phyloP scores from a whole-genome alignment of 2,329 filamentous ascomycete species.

The Fusarium scirpi region DNA sequence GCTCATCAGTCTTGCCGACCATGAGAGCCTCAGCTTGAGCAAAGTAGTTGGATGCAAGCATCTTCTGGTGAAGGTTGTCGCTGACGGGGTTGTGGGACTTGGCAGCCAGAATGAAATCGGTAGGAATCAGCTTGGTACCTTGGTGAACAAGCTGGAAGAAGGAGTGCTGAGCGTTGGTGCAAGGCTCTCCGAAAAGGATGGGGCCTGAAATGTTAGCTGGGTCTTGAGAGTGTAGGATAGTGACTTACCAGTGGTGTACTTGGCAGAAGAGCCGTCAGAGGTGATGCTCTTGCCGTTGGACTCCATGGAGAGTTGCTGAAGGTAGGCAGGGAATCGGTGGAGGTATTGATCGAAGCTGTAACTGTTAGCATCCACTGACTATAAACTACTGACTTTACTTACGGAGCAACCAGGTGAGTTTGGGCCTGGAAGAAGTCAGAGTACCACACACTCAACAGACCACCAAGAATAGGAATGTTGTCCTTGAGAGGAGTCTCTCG shows the following conservation, averaged over 20 bases:
- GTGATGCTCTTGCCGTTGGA: constrained; percentile 99
- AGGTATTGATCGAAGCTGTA: constrained; percentile 96
- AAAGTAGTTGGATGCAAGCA: constrained; percentile 93
- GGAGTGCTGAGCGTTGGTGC: constrained; percentile 99
- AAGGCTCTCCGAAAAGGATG: constrained; percentile 97
- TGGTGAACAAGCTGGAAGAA: constrained; percentile 99
- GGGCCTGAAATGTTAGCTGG: constrained; percentile 63
- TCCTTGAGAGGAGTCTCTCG: constrained; percentile 87
- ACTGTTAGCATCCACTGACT: constrained; percentile 19
- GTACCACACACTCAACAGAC: constrained; percentile 97
- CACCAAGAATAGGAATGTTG: constrained; percentile 94
- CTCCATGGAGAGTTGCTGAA: constrained; percentile 99
- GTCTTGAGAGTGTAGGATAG: no score
- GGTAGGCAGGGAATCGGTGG: constrained; percentile 98
- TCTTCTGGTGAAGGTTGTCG: constrained; percentile 94
- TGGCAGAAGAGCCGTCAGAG: constrained; percentile 86
- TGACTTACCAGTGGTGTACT: constrained; percentile 86
- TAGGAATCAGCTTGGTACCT: constrained; percentile 97
- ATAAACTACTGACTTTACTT: constrained; percentile 55
- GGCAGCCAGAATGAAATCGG: constrained; percentile 96
- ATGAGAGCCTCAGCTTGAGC: constrained; percentile 89
- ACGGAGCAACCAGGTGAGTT: constrained; percentile 96
- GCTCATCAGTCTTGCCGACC: constrained; percentile 87
- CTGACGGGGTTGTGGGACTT: constrained; percentile 97
- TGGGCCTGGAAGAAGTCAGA: constrained; percentile 98